A percentile compares a stretch with the other conserved stretches of the same genome.
phyloP scores from a whole-genome alignment of 345 rosid genomes.

The Salix caprea region DNA sequence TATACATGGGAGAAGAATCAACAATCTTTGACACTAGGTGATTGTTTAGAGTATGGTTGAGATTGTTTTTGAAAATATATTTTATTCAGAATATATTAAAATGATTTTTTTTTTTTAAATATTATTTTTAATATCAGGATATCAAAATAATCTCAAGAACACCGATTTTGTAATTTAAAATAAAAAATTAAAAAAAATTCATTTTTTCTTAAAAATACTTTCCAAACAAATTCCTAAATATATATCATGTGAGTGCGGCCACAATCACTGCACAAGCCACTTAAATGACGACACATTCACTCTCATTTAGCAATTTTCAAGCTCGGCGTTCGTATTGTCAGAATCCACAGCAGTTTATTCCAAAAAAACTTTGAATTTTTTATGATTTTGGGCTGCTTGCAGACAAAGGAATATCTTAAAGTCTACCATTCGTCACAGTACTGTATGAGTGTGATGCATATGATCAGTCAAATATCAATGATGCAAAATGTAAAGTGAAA shows the following conservation, averaged over 20 bases:
- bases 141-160: too few relatives aligned
- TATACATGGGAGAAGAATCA: constrained; percentile 6
- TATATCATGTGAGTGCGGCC: background rate
- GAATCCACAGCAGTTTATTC: constrained; percentile 20
- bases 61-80: too few relatives aligned
- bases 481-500: constrained; percentile 6
- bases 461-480: constrained; percentile 23
- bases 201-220: too few relatives aligned
- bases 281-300: constrained; percentile 12
- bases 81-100: too few relatives aligned
- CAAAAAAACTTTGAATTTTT: constrained; percentile 19
- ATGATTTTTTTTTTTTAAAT: too few relatives aligned
- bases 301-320: constrained; percentile 2
- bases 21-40: too few relatives aligned
- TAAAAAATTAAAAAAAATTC: too few relatives aligned
- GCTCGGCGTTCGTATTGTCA: constrained; percentile 12
- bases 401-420: constrained; percentile 23
- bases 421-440: constrained; percentile 11
- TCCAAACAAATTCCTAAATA: too few relatives aligned
- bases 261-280: constrained; percentile 15
- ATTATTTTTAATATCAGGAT: too few relatives aligned
- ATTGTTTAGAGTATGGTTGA: too few relatives aligned
- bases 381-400: constrained; percentile 4
- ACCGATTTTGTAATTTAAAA: too few relatives aligned
- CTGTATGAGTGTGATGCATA: constrained; percentile 8